A percentile compares a stretch with the other conserved stretches of the same genome.
Conservation (phyloP, 2,329 filamentous ascomycete species). For the Gaeumannomyces sp. region DNA sequence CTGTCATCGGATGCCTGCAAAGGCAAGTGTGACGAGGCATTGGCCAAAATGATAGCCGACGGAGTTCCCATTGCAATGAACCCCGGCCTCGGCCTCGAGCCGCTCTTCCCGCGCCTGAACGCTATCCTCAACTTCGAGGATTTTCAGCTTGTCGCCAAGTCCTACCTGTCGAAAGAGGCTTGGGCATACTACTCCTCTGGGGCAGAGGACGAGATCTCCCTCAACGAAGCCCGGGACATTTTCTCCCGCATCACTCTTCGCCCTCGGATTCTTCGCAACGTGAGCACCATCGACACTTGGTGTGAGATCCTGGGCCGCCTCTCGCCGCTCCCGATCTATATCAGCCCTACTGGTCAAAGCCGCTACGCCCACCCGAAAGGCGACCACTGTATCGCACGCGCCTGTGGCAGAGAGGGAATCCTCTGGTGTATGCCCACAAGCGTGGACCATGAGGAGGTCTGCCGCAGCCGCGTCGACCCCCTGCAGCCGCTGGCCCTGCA, state of each 20-base stretch:
- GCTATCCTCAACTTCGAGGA: slow-evolving; percentile 31
- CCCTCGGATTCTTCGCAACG: slow-evolving; percentile 42
- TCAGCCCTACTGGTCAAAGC: slow-evolving; percentile 14
- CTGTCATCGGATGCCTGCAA: not conserved
- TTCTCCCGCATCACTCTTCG: slow-evolving; percentile 44
- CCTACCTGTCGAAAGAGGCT: slow-evolving; percentile 37
- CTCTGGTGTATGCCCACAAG: slow-evolving; percentile 14
- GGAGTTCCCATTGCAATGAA: not conserved
- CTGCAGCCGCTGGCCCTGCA: slow-evolving; percentile 13
- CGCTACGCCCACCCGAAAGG: slow-evolving; percentile 12
- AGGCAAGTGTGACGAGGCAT: not conserved
- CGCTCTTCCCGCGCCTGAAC: slow-evolving; percentile 12
- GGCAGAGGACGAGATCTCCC: slow-evolving; percentile 45
- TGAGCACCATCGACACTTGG: slow-evolving; percentile 20
- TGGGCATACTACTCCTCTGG: slow-evolving; percentile 52
- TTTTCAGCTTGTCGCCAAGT: slow-evolving; percentile 40
- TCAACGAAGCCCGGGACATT: slow-evolving; percentile 39
- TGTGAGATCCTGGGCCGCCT: slow-evolving; percentile 15
- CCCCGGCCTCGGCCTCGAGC: too few relatives aligned
- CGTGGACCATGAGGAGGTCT: slow-evolving; percentile 9
- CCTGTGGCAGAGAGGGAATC: slow-evolving; percentile 14
- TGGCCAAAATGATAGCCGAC: not conserved
- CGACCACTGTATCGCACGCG: slow-evolving; percentile 14
- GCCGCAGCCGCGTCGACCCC: slow-evolving; percentile 8
- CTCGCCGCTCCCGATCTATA: slow-evolving; percentile 15